Base-by-base conservation (phyloP, 176 grass and related monocot genomes). In the Lolium perenne region DNA sequence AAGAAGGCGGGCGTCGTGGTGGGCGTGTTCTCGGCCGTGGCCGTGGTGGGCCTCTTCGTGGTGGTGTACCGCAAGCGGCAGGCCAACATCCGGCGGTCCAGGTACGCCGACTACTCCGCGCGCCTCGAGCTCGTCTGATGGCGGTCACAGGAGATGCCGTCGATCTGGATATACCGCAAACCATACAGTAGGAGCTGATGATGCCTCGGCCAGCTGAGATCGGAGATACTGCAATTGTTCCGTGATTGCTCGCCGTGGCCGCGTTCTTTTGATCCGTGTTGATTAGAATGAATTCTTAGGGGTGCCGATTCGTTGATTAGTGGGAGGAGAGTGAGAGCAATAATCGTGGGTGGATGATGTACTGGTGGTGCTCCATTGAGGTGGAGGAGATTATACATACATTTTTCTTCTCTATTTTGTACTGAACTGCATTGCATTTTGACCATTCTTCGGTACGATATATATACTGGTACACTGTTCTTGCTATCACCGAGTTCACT, bases 41-140 rank as follows among this genome's bases (percentile, higher is more conserved):
- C 84, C 18, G 66, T 92, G 12, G 80, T 94, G 10, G 90, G 87
- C 5, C 84, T 91, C 15, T 91, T 60, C 23, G 71, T 35, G 12
- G 56, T 89, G 20, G 81, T 94, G 4, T 98, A 90, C 90, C 87
- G 83, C 80, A 98, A 84, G 88, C 88, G 95, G 61, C 86, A 81
- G 60, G 90, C 89, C 70, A 98, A 95, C 84, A 89, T 95, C 90
- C 91, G 86, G 38, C 80, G 92, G 23, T 92, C 93, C 78, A 94
- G 88, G 90, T 98, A 95, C 86, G 86, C 84, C 13, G 86, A 89
- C 12, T 94, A 95, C 93, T 83, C 86, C 15, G 82, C 91, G 56
- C 88, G 93, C 17, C 61, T 92, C 15, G 93, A 98, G 88, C 85
- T 98, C 47, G 83, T 92, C 71, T 97, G 82, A 93, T 9, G 45